Conservation (phyloP, 78 protist species). For the Salpingoeca rosetta region DNA sequence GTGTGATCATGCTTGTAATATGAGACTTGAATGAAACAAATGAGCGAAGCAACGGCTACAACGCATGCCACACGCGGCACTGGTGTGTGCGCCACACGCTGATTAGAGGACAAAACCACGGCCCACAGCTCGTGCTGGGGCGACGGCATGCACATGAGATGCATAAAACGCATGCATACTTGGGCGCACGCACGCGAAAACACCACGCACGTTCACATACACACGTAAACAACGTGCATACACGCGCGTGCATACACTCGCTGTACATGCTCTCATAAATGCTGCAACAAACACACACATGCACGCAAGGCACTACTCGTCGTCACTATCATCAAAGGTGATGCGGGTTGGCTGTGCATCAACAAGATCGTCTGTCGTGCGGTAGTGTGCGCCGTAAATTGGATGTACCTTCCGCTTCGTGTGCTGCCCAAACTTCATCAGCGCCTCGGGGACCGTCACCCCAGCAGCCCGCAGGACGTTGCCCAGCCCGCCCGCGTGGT, state of each 20-base stretch:
- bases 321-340: not conserved
- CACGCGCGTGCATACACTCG: not conserved
- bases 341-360: not conserved
- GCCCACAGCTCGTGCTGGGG: too few relatives aligned
- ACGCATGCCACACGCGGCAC: too few relatives aligned
- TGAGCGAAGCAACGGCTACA: too few relatives aligned
- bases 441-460: constrained; percentile 53
- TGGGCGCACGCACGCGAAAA: too few relatives aligned
- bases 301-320: not conserved
- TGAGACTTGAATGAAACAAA: too few relatives aligned
- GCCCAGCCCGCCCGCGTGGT: constrained; percentile 38
- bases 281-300: not conserved
- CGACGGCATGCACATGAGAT: too few relatives aligned
- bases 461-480: constrained; percentile 51
- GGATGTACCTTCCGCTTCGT: constrained; percentile 22
- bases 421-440: constrained; percentile 26
- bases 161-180: too few relatives aligned
- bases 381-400: constrained; percentile 29
- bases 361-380: not conserved
- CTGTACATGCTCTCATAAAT: not conserved
- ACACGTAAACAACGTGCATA: not conserved
- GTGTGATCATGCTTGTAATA: too few relatives aligned
- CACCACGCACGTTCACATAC: not conserved
- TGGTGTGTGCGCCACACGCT: too few relatives aligned
- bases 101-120: too few relatives aligned